Evolutionary conservation across 106 monocot species (phyloP).

Genomic region (Ottelia alismoides): DNA sequence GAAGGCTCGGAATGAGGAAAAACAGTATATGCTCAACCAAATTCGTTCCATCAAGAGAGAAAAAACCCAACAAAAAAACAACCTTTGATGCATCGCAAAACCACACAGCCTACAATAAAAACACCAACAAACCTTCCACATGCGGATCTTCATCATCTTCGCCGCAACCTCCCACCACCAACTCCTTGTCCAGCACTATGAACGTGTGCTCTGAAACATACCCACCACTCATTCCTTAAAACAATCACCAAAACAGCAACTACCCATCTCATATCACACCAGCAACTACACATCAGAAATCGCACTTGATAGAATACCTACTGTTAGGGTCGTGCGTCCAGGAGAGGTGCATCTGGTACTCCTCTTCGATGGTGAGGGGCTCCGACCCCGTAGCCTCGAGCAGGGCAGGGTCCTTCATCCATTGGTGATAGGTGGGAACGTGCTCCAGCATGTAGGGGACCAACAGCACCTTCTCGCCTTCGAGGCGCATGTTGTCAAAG

Average conservation of each 20-base stretch:
- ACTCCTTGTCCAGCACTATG: constrained; percentile 55
- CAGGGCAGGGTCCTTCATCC: constrained; percentile 89
- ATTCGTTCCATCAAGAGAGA: too few species aligned
- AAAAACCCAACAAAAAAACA: too few species aligned
- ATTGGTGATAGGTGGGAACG: constrained; percentile 74
- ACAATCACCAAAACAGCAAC: not conserved
- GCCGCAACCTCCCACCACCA: constrained; percentile 17
- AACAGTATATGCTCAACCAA: too few species aligned
- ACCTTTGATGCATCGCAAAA: too few species aligned
- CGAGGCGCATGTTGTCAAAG: constrained; percentile 12
- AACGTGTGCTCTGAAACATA: constrained; percentile 51
- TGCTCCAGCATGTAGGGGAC: constrained; percentile 93
- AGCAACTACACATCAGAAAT: not conserved
- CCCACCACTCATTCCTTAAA: too few species aligned
- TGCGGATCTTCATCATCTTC: constrained; percentile 38
- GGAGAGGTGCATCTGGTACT: constrained; percentile 64
- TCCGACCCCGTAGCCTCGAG: constrained; percentile 87
- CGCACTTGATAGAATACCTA: too few species aligned
- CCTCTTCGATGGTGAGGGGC: constrained; percentile 62
- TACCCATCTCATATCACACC: not conserved
- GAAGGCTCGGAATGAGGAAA: too few species aligned
- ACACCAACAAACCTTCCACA: constrained; percentile 61
- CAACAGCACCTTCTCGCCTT: constrained; percentile 66
- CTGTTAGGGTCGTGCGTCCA: constrained; percentile 57
- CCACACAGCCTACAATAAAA: too few species aligned